These are phyloP conservation scores for Blastocystis sp. DNA, from an alignment of 352 stramenopile species.

Conservation along the genomic window DNA sequence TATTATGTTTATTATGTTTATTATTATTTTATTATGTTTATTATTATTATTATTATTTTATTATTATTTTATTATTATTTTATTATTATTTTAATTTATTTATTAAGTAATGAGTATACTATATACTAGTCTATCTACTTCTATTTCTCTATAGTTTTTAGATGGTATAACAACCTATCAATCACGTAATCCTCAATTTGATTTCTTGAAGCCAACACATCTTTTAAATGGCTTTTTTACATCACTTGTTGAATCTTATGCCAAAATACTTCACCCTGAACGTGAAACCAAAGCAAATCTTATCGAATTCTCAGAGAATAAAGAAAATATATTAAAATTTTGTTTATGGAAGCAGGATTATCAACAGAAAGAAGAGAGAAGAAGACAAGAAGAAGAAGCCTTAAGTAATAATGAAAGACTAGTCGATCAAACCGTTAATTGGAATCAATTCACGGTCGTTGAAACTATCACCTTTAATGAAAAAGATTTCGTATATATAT, in stretches of 20 bases:
- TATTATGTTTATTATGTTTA: too few relatives aligned
- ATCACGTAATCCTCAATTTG: constrained; percentile 79
- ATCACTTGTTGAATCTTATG: constrained; percentile 82
- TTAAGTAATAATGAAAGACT: constrained; percentile 43
- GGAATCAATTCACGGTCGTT: constrained; percentile 97
- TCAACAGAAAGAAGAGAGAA: constrained; percentile 56
- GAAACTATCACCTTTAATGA: constrained; percentile 86
- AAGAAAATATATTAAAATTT: neutral
- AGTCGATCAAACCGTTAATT: constrained; percentile 65
- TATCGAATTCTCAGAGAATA: constrained; percentile 34
- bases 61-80: too few relatives aligned
- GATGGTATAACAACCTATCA: constrained; percentile 71
- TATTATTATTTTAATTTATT: too few relatives aligned
- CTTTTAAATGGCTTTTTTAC: constrained; percentile 92
- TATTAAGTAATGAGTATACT: too few relatives aligned
- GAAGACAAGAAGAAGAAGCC: constrained; percentile 45
- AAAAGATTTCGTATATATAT: constrained; percentile 54
- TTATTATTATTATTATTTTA: too few relatives aligned
- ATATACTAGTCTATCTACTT: too few relatives aligned
- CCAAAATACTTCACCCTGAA: constrained; percentile 56
- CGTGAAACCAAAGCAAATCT: constrained; percentile 38
- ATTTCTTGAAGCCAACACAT: constrained; percentile 89
- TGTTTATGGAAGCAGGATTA: constrained; percentile 50
- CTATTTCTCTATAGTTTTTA: too few relatives aligned
- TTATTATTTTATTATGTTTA: too few relatives aligned